Evolutionary conservation across 1,284 basidiomycete genomes (phyloP), one percentile per base, ranked within the genome.

Genomic region (Pulchroboletus neoregius): DNA sequence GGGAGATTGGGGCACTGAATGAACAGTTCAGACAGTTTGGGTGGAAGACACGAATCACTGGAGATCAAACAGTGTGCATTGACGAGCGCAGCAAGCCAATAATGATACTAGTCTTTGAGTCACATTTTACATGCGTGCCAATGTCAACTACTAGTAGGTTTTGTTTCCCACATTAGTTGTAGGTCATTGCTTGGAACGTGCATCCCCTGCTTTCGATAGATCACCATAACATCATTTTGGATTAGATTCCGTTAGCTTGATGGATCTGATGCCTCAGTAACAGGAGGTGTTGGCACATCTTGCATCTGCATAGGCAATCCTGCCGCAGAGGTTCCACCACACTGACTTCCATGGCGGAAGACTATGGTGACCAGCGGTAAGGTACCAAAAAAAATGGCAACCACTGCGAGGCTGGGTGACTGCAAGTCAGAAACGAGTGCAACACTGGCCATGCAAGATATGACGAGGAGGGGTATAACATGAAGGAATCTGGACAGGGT

Each of bases 391-490:
- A 50, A 31, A 32, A 60, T 30, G 11, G 32, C 22, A 12, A 32
- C n/a, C 1, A 37, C 13, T 11, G 44, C 46, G 8, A 59, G n/a
- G 2, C 22, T 26, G 0, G 49, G 45, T 2, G 62, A 52, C 10
- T 42, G 37, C n/a, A 46, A n/a, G 7, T 20, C 28, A 11, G 20
- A 30, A 27, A 43, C 31, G 2, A 61, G 39, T 18, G 43, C 46
- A 2, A 61, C 12, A 13, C 35, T 18, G 0, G 54, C 52, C 36
- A 62, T 38, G 15, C 49, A 50, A 4, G 28, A 50, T 16, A 31
- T 48, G 15, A 51, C 50, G 0, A 59, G 32, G 6, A 50, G 43
- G 6, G 63, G 61, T 10, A 65, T 20, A 0, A 18, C 28, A 13
- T 65, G 54, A 2, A 62, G 48, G 20, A 51, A 30, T 16, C 35